Percentiles rank a stretch among this genome's conserved stretches.
Evolutionary conservation across 2,329 filamentous ascomycete species (phyloP).

Genomic region (Cordyceps cateniannulata): DNA sequence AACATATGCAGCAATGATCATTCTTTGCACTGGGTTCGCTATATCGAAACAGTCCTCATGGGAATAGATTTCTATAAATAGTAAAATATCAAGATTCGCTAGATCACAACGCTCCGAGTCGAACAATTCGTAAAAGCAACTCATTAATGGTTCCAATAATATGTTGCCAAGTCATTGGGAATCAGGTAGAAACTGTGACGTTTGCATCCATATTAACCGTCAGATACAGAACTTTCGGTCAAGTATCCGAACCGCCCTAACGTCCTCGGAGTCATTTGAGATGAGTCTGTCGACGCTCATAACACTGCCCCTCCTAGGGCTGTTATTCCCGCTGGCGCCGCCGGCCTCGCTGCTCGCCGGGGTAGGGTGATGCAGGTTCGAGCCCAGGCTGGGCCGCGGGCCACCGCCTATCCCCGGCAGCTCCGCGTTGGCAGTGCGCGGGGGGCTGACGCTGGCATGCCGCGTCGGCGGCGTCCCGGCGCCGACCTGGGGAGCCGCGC

Average conservation of each 20-base stretch:
- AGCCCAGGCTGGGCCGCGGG: constrained; percentile 38
- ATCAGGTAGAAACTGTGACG: too few relatives aligned
- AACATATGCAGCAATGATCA: too few relatives aligned
- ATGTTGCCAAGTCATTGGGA: too few relatives aligned
- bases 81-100: too few relatives aligned
- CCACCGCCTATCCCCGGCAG: constrained; percentile 17
- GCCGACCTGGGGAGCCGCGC: constrained; percentile 21
- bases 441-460: constrained; percentile 43
- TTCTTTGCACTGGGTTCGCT: too few relatives aligned
- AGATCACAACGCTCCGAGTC: too few relatives aligned
- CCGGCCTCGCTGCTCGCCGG: constrained; percentile 40
- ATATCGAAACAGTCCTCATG: too few relatives aligned
- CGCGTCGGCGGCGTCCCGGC: constrained; percentile 38
- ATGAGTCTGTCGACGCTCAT: constrained; percentile 13
- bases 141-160: too few relatives aligned
- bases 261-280: too few relatives aligned
- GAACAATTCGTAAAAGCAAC: too few relatives aligned
- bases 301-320: constrained; percentile 23
- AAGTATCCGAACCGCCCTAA: constrained; percentile 58
- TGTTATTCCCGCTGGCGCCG: constrained; percentile 37
- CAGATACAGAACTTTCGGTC: constrained; percentile 49
- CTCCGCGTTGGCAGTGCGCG: constrained; percentile 34
- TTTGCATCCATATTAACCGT: too few relatives aligned
- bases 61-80: too few relatives aligned
- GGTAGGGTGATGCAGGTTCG: constrained; percentile 45